These are phyloP conservation scores for Phaeophleospora eucalypticola DNA, from an alignment of 2,329 filamentous ascomycete genomes.

Conservation along the genomic window DNA sequence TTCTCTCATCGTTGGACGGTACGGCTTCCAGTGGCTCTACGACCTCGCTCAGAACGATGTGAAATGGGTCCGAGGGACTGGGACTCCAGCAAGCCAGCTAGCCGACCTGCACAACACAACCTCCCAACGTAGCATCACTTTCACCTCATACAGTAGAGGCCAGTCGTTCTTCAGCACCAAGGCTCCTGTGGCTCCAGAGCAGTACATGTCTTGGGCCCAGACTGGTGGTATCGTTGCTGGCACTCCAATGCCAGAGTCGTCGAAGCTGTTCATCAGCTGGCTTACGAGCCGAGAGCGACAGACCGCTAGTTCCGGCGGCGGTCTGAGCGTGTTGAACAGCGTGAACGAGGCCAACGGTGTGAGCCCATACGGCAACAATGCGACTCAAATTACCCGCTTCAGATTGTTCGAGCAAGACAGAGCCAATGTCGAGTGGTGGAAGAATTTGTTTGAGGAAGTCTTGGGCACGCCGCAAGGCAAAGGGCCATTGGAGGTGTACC, in stretches of 20 bases:
- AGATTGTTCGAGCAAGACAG: conserved; percentile 14
- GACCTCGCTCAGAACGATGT: conserved; percentile 45
- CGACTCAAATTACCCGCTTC: conserved; percentile 13
- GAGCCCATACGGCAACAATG: conserved; percentile 8
- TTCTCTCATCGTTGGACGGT: conserved; percentile 40
- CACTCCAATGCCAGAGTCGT: conserved; percentile 44
- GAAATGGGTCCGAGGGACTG: conserved; percentile 50
- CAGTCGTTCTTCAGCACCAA: conserved; percentile 3
- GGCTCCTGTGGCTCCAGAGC: conserved; percentile 22
- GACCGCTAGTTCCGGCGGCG: conserved; percentile 4
- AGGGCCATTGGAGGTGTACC: conserved; percentile 15
- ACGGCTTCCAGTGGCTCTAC: conserved; percentile 47
- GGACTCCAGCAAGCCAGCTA: conserved; percentile 38
- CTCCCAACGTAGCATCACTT: conserved; percentile 15
- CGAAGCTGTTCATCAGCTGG: conserved; percentile 47
- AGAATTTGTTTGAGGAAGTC: conserved; percentile 21
- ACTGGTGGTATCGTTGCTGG: conserved; percentile 43
- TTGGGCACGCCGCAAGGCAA: conserved; percentile 17
- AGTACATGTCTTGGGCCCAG: conserved; percentile 47
- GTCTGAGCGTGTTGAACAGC: conserved; percentile 3
- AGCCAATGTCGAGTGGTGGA: conserved; percentile 20
- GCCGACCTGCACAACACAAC: conserved; percentile 13
- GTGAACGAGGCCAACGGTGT: conserved; percentile 12
- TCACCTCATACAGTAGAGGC: conserved; percentile 10
- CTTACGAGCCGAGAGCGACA: conserved; percentile 11